A percentile compares a stretch with the other conserved stretches of the same genome.
Evolutionary conservation across 331 rosid species (phyloP).

Genomic region (Phaseolus coccineus): DNA sequence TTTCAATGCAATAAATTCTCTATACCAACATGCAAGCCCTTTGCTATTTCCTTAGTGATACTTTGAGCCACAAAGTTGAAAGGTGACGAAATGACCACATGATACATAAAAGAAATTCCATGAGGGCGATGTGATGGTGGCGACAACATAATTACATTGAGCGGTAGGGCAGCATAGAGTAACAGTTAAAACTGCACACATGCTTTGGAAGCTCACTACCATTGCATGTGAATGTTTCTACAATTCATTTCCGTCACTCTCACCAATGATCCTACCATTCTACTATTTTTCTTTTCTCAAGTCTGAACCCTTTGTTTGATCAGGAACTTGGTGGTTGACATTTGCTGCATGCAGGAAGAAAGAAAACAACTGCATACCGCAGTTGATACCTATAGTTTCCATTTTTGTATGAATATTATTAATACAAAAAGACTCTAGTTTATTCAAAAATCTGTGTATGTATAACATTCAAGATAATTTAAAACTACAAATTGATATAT

Average conservation of each 20-base stretch:
- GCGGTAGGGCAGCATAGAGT: slow-evolving; percentile 22
- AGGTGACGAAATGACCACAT: background rate
- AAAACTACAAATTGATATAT: background rate
- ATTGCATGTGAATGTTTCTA: background rate
- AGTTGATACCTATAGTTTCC: background rate
- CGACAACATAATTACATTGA: background rate
- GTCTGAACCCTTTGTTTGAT: background rate
- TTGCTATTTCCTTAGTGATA: too few species aligned
- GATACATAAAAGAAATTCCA: background rate
- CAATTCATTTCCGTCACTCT: slow-evolving; percentile 1
- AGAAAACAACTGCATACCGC: background rate
- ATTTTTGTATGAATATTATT: background rate
- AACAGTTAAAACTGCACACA: slow-evolving; percentile 3
- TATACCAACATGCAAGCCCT: too few species aligned
- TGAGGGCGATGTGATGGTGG: slow-evolving; percentile 11
- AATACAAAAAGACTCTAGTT: background rate
- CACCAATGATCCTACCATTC: background rate
- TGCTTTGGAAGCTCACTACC: slow-evolving; percentile 20
- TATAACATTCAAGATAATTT: background rate
- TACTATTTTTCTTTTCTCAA: background rate
- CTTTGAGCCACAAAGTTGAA: background rate
- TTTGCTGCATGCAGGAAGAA: background rate
- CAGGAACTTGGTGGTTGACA: background rate
- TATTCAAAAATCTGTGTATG: too few species aligned
- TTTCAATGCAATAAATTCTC: too few species aligned